phyloP scores from a whole-genome alignment of 2,329 filamentous ascomycete species.

The Metarhizium sp. region DNA sequence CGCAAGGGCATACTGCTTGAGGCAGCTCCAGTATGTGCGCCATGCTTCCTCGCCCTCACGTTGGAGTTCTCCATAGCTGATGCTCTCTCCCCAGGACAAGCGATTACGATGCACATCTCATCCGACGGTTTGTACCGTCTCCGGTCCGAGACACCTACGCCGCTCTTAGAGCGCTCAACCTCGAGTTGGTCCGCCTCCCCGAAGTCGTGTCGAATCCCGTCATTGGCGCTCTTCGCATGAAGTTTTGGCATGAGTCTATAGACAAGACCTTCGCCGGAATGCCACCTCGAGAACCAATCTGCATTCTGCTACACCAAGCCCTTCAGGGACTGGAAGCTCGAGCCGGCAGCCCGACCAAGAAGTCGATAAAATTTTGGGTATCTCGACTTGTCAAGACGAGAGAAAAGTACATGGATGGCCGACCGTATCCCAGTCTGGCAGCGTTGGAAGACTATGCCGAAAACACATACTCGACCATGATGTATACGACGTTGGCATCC shows the following conservation, averaged over 20 bases:
- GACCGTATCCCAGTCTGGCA: conserved; percentile 65
- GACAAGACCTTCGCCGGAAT: conserved; percentile 65
- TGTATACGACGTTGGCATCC: conserved; percentile 78
- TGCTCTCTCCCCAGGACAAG: conserved; percentile 50
- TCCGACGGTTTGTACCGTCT: conserved; percentile 74
- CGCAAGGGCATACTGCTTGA: conserved; percentile 44
- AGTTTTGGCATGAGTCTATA: conserved; percentile 89
- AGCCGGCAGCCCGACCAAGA: conserved; percentile 30
- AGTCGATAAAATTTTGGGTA: conserved; percentile 61
- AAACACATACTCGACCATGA: conserved; percentile 85
- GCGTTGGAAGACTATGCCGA: conserved; percentile 83
- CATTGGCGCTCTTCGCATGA: conserved; percentile 79
- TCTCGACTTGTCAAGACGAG: conserved; percentile 70
- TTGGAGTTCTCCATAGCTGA: conserved; percentile 5
- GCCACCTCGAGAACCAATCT: conserved; percentile 86
- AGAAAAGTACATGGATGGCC: conserved; percentile 74
- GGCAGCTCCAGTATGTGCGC: conserved; percentile 37
- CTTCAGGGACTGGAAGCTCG: conserved; percentile 49
- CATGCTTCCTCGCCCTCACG: neutral
- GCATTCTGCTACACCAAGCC: conserved; percentile 68
- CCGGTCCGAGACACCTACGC: conserved; percentile 75
- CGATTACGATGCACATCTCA: conserved; percentile 80
- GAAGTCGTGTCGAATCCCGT: conserved; percentile 83
- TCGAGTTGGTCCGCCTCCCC: conserved; percentile 83
- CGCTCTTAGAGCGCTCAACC: conserved; percentile 83